phyloP scores from a whole-genome alignment of 192 early-diverging fungal species.

The Coemansia sp. region DNA sequence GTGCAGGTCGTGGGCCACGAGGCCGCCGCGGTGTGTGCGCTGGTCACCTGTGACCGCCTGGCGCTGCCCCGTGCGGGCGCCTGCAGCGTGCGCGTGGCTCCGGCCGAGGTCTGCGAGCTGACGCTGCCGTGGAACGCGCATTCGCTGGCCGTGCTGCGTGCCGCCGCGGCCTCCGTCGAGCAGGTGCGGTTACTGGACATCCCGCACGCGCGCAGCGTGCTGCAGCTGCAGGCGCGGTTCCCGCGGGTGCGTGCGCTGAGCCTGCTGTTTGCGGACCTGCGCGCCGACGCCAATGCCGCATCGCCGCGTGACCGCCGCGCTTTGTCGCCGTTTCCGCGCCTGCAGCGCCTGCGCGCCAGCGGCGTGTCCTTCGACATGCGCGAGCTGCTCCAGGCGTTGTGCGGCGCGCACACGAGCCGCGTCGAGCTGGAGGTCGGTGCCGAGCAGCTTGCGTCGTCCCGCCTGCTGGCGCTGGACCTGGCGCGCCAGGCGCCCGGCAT shows the following conservation, averaged over 20 bases:
- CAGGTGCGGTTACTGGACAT: slow-evolving; percentile 6
- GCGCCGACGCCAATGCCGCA: background rate
- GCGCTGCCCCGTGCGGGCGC: background rate
- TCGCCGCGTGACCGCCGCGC: too few relatives aligned
- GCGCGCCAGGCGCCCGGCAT: background rate
- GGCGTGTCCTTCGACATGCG: slow-evolving; percentile 8
- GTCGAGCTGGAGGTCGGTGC: background rate
- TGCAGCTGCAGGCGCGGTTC: slow-evolving; percentile 6
- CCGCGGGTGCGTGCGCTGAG: background rate
- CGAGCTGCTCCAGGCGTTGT: background rate
- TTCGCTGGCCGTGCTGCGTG: background rate
- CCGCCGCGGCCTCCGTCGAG: background rate
- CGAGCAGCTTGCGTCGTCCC: background rate
- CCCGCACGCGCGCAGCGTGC: slow-evolving; percentile 1
- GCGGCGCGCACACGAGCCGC: background rate
- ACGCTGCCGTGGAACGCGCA: background rate
- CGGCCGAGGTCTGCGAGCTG: background rate
- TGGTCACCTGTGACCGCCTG: background rate
- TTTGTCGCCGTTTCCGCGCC: slow-evolving; percentile 6
- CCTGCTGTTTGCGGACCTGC: background rate
- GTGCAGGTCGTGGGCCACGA: background rate
- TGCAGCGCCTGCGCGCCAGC: background rate
- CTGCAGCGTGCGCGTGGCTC: background rate
- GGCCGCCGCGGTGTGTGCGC: background rate
- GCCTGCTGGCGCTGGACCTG: background rate